phyloP scores from a whole-genome alignment of 1,284 basidiomycete species.

The Rhodotorula sp. region DNA sequence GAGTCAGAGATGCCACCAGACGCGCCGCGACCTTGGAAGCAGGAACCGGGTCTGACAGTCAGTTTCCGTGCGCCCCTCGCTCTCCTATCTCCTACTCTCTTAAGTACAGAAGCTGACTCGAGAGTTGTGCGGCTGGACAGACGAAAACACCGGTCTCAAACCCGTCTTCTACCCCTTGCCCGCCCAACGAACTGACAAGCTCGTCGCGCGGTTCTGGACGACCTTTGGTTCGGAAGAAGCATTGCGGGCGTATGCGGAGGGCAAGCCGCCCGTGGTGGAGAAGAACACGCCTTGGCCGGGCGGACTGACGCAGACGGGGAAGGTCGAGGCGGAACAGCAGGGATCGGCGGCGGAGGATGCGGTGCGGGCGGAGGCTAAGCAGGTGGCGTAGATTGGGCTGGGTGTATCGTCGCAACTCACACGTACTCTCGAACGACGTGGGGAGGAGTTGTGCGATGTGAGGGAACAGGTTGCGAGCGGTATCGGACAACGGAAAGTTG shows the following conservation, averaged over 20 bases:
- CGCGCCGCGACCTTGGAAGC: neutral
- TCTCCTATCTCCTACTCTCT: neutral
- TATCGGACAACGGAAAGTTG: no score
- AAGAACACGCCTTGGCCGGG: neutral
- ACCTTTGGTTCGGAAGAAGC: constrained; percentile 3
- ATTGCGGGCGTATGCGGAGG: constrained; percentile 4
- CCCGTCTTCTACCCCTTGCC: constrained; percentile 10
- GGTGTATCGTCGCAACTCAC: no score
- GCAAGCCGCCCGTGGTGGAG: neutral
- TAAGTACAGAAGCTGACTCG: neutral
- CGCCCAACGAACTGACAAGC: constrained; percentile 1
- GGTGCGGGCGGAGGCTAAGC: neutral
- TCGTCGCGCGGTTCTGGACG: constrained; percentile 4
- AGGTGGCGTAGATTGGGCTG: neutral
- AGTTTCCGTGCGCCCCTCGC: neutral
- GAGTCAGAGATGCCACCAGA: neutral
- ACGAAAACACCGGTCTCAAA: neutral
- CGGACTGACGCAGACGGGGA: no score
- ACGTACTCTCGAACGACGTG: no score
- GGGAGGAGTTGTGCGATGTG: no score
- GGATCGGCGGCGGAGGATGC: neutral
- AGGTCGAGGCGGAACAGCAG: neutral
- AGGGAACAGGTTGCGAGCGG: no score
- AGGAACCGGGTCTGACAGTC: neutral
- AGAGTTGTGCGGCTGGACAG: no score